Percentiles rank a stretch among this genome's conserved stretches.
phyloP scores from a whole-genome alignment of 345 rosid species.

The Luvunga scandens region DNA sequence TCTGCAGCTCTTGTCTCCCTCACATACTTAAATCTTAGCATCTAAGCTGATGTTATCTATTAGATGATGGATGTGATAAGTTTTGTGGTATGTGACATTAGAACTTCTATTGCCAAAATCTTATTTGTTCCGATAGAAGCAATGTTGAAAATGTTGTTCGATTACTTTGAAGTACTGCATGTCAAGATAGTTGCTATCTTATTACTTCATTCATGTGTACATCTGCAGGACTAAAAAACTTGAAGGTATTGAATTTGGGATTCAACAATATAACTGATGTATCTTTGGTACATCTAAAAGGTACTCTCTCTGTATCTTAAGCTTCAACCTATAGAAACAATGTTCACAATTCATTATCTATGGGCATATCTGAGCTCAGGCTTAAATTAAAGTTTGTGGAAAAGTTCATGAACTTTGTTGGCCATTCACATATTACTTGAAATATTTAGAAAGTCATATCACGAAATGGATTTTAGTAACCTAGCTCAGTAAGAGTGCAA shows the following conservation, averaged over 20 bases:
- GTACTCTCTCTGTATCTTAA: slow-evolving; percentile 18
- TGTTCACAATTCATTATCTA: not conserved
- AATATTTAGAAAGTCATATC: too few species aligned
- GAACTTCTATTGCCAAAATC: not conserved
- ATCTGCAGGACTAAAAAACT: slow-evolving; percentile 38
- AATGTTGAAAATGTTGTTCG: too few species aligned
- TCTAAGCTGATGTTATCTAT: slow-evolving; percentile 40
- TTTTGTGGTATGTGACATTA: slow-evolving; percentile 36
- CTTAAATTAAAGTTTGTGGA: too few species aligned
- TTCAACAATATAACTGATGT: slow-evolving; percentile 54
- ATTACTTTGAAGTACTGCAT: too few species aligned
- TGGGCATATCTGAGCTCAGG: not conserved
- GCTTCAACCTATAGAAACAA: not conserved
- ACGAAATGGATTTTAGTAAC: too few species aligned
- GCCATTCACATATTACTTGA: too few species aligned
- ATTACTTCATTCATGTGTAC: not conserved
- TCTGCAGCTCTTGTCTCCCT: slow-evolving; percentile 37
- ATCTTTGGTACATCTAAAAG: slow-evolving; percentile 55
- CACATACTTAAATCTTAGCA: slow-evolving; percentile 38
- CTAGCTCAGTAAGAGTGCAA: too few species aligned
- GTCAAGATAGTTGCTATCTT: slow-evolving; percentile 1
- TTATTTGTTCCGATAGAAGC: too few species aligned
- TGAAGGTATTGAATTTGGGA: slow-evolving; percentile 53
- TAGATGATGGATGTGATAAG: slow-evolving; percentile 48
- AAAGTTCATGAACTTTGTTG: too few species aligned